Evolutionary conservation across 306 rosid species (phyloP), one percentile per base, ranked within the genome.

Genomic region (Cicer judaicum): DNA sequence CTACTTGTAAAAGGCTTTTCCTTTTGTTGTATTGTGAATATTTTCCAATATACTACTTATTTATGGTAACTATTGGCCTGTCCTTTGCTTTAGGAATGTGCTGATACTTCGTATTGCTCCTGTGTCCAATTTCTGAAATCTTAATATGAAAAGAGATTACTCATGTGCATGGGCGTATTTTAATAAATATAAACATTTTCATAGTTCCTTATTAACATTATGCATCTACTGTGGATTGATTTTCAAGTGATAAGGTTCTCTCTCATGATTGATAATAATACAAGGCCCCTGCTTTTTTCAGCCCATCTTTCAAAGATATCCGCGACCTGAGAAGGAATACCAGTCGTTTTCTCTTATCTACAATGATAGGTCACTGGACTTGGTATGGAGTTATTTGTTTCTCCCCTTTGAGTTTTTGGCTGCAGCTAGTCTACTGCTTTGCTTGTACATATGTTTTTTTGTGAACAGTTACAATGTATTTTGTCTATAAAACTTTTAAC

Each of bases 301-400:
- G 99, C 98, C 97, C 68, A 95, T 95, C 82, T 95, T 95, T 86
- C 98, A 95, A 83, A 90, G 99, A 85, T 87, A 92, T 90, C 98
- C 99, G 7, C 89, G 98, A 43, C 99, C 98, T 10, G 99, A 95
- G 86, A 95, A 95, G 93, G 99, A 90, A 82, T 92, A 89, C 80
- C 99, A 95, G 84, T 95, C 99, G 29, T 95, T 95, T 90, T 95
- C 99, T 75, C 90, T 95, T 48, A 89, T 92, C 83, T 95, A 95
- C 90, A 95, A 80, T 84, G 98, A 95, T 61, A 84, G 98, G 86
- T 95, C 99, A 24, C 85, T 95, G 78, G 97, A 95, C 82, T 84
- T 95, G 96, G 99, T 95, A 85, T 40, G 85, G 10, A 15, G 52
- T 68, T 75, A 73, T 81, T 76, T 52, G 39, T 78, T 77, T 68